phyloP scores from a whole-genome alignment of 176 grass and related monocot genomes.

The Rhynchospora tenuis region DNA sequence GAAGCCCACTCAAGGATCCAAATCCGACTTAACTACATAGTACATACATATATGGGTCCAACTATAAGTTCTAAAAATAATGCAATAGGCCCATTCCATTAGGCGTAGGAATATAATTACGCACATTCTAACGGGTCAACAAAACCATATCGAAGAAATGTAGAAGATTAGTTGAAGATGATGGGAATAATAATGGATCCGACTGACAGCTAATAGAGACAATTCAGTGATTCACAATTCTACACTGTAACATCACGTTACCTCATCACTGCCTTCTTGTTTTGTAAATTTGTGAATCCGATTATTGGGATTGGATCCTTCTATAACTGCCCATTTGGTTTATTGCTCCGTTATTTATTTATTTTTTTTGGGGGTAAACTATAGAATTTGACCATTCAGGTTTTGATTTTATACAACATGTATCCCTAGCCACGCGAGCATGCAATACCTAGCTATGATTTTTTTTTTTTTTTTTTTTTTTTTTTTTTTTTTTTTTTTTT shows the following conservation, averaged over 20 bases:
- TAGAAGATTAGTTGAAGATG: not conserved
- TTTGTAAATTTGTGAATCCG: not conserved
- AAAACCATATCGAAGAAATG: not conserved
- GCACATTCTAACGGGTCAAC: not conserved
- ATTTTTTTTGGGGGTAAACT: not conserved
- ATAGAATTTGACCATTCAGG: not conserved
- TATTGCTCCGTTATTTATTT: not conserved
- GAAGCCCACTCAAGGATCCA: not conserved
- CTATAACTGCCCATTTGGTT: not conserved
- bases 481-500: too few species aligned
- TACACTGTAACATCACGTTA: not conserved
- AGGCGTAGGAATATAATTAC: not conserved
- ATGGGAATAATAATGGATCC: not conserved
- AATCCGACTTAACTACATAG: too few species aligned
- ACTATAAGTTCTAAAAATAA: not conserved
- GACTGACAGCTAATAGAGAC: constrained; percentile 8
- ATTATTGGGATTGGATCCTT: not conserved
- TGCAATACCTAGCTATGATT: not conserved
- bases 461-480: too few species aligned
- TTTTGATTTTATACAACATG: not conserved
- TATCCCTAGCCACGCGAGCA: not conserved
- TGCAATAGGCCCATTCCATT: not conserved
- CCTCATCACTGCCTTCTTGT: too few species aligned
- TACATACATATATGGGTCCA: not conserved
- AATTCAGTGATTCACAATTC: not conserved